Base-by-base conservation (phyloP, 768 basidiomycete species). In the Suillus decipiens region DNA sequence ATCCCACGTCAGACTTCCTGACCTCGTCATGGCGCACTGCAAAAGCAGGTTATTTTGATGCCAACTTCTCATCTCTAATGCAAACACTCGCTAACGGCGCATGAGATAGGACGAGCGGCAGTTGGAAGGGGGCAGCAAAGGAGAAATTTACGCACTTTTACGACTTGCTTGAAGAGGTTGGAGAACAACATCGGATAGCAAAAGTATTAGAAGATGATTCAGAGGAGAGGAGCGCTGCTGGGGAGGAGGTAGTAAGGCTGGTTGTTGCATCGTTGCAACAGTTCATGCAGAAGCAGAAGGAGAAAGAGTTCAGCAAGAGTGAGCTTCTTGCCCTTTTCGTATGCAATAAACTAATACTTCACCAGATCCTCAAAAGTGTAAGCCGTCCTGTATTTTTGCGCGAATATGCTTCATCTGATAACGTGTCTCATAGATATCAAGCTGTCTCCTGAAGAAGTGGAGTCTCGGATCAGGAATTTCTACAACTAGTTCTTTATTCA, bases 221-320 rank as follows among this genome's bases (percentile, higher is more conserved):
- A 19, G 84, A 85, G 2, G 85, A 81, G 42, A 81, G 86, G 66
- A 82, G 77, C 67, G 80, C 80, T 57, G 75, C 93, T 24, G 83
- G 79, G 48, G 90, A 93, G 31, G 93, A 94, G 71, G 87, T 88
- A 9, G 84, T 89, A 33, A 89, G 87, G 77, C 79, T 93, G 9
- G 88, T 93, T 12, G 82, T 93, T 11, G 91, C 92, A 31, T 84
- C 84, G 47, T 79, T 95, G 65, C 84, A 89, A 74, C 78, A 87
- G 61, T 93, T 94, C 69, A 83, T 83, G 64, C 87, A 89, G 74
- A 89, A 87, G 72, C 86, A 90, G 68, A 81, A 81, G 42, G 92
- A 91, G 48, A 92, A 89, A 72, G 91, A 93, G 66, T 92, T 93
- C 68, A 92, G 91, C 73, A 92, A 90, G 78, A 92, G 93, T 93